Evolutionary conservation across 2,329 filamentous ascomycete species (phyloP).

Genomic region (Paraconiothyrium sp.): DNA sequence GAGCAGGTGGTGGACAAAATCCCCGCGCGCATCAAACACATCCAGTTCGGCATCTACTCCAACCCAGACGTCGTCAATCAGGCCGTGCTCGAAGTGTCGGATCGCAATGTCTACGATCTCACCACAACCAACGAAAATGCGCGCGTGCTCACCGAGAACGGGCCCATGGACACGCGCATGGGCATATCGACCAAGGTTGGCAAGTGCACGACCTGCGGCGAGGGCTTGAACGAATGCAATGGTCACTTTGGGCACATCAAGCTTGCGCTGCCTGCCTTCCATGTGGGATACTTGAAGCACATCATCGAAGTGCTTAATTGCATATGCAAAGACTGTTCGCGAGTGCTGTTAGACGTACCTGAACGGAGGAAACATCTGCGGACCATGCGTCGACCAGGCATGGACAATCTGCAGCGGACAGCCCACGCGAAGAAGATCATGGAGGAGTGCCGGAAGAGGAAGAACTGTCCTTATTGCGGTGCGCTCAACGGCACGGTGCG

Average conservation of each 20-base stretch:
- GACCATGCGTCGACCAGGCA: slow-evolving; percentile 78
- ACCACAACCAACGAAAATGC: slow-evolving; percentile 66
- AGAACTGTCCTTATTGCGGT: slow-evolving; percentile 81
- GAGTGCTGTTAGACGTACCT: slow-evolving; percentile 81
- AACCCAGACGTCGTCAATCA: slow-evolving; percentile 96
- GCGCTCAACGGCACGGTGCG: slow-evolving; percentile 90
- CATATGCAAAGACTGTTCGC: slow-evolving; percentile 93
- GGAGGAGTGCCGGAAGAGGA: slow-evolving; percentile 87
- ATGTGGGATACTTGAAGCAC: slow-evolving; percentile 95
- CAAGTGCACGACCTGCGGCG: slow-evolving; percentile 82
- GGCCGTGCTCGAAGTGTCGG: slow-evolving; percentile 92
- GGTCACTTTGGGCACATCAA: slow-evolving; percentile 96
- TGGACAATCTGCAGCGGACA: slow-evolving; percentile 87
- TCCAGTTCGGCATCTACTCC: slow-evolving; percentile 94
- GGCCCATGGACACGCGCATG: slow-evolving; percentile 86
- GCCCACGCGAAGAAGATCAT: slow-evolving; percentile 88
- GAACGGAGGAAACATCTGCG: slow-evolving; percentile 82
- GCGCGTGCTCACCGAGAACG: slow-evolving; percentile 79
- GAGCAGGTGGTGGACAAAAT: slow-evolving; percentile 88
- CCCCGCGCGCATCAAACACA: slow-evolving; percentile 89
- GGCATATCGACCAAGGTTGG: slow-evolving; percentile 87
- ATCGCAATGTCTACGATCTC: slow-evolving; percentile 91
- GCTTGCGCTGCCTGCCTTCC: slow-evolving; percentile 89
- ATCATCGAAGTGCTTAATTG: slow-evolving; percentile 91
- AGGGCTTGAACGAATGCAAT: slow-evolving; percentile 83